Base-by-base conservation (phyloP, 768 basidiomycete species). In the Paxillus rubicundulus region DNA sequence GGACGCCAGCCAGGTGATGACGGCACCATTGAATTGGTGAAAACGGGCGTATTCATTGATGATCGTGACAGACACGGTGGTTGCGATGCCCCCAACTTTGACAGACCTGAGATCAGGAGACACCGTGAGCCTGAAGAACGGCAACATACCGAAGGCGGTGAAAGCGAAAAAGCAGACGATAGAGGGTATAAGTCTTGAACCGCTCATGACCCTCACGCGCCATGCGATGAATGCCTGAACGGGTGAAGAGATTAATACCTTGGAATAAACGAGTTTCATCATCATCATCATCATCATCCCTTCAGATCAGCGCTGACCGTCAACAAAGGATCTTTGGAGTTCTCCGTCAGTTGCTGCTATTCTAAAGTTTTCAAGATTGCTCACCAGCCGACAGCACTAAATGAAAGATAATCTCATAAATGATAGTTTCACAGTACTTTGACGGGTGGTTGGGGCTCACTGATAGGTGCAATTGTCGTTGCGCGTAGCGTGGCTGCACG, bases 211-310 rank as follows among this genome's bases (percentile, higher is more conserved):
- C 37, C 67, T 66, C 44, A 72, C 69, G 27, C 71, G 60, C 69
- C 70, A 72, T 2, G 74, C 72, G 46, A 75, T 77, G 59, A 79
- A 79, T 9, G 71, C 50, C 52, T 79, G 77, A 9, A 77, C 76
- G 17, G 70, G 49, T 27, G 67, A 57, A 2, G 71, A 76, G 30
- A 76, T 76, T 48, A 80, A 69, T 5, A 72, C 77, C 79, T 80
- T 40, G 28, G 10, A 14, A 50, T 2, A 17, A 28, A 27, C 1
- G 38, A 36, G 13, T 24, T 6, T 6, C 24, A 24, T 42, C 20
- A 47, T 33, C 24, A 17, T 2, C 21, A 1, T 27, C 50, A 24
- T 6, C 1, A 4, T 12, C 1, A 16, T 42, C 12, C 27, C 10
- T 37, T 3, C 24, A 5, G 20, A 17, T 10, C 3, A 27, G 18